Base-by-base conservation (phyloP, 2,329 filamentous ascomycete genomes). In the Penicillium sp. region DNA sequence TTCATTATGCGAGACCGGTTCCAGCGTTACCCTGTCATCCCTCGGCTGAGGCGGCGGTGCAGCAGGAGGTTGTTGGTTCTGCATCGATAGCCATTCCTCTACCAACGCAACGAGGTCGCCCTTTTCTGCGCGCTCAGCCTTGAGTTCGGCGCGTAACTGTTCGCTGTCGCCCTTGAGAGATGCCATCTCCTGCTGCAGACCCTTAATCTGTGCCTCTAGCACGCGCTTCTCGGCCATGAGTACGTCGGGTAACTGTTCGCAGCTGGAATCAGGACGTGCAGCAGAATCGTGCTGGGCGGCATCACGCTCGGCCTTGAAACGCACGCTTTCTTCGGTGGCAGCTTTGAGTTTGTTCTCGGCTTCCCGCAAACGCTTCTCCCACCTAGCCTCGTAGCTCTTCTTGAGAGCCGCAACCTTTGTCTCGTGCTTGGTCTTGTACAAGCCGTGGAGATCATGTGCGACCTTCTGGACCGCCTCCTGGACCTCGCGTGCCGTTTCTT, bases 361-460 rank as follows among this genome's bases (percentile, higher is more conserved):
- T 70, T 94, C 91, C 58, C 86, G 87, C 60, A 94, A 87, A 72
- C 90, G 91, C 83, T 96, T 96, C 78, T 96, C 92, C 86, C 92
- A 95, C 58, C 94, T 89, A 51, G 86, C 86, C 76, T 97, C 92
- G 79, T 98, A 89, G 72, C 85, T 87, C 70, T 88, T 87, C 75
- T 89, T 98, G 67, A 99, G 84, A 4, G 93, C 94, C 1, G 91
- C 87, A 49, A 98, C 94, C 82, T 99, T 99, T 65, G 90, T 92
- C 81, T 98, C 94, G 76, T 99, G 95, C 81, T 99, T 99, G 74
- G 90, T 89, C 81, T 97, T 98, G 85, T 99, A 99, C 11, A 97
- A 85, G 0, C 90, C 85, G 75, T 99, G 95, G 46, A 99, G 85
- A 74, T 99, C 95, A 31, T 92, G 87, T n/a, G 94, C 93, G 46